Percentiles rank a stretch among this genome's conserved stretches.
phyloP scores from a whole-genome alignment of 257 asterid species.

The Orobanche coerulescens region DNA sequence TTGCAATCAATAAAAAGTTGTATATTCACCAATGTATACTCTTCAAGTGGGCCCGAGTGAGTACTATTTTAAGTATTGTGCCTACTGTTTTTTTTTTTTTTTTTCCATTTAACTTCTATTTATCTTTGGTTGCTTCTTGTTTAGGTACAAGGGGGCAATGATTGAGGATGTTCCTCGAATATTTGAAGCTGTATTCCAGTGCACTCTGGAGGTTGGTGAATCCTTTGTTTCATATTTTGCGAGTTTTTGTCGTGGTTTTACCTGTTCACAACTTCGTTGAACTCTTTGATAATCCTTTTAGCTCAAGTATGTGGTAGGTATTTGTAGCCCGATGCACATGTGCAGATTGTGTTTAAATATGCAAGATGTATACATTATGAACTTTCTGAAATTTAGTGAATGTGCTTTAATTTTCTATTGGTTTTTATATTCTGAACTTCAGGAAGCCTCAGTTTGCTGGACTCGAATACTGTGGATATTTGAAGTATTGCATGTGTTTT shows the following conservation, averaged over 20 bases:
- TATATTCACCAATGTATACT: too few relatives aligned
- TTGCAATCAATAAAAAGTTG: too few relatives aligned
- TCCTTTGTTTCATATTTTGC: background rate
- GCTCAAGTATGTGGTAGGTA: background rate
- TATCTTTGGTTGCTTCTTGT: constrained; percentile 5
- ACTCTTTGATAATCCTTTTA: background rate
- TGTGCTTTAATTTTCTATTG: background rate
- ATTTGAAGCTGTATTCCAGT: constrained; percentile 94
- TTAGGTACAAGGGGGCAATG: constrained; percentile 84
- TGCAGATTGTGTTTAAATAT: background rate
- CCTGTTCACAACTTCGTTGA: background rate
- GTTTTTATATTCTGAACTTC: constrained; percentile 6
- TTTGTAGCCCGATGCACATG: background rate
- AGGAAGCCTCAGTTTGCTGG: constrained; percentile 5
- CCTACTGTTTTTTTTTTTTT: constrained; percentile 3
- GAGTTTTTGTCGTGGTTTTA: background rate
- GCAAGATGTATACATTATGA: too few relatives aligned
- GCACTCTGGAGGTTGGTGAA: constrained; percentile 84
- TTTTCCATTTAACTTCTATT: constrained; percentile 6
- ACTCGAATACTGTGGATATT: background rate
- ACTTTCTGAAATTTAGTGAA: background rate
- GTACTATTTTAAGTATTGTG: background rate
- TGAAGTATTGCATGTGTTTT: background rate
- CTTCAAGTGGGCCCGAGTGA: too few relatives aligned
- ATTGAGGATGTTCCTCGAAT: constrained; percentile 91